Evolutionary conservation across 257 asterid genomes (phyloP).

Genomic region (Nicotiana otophora): DNA sequence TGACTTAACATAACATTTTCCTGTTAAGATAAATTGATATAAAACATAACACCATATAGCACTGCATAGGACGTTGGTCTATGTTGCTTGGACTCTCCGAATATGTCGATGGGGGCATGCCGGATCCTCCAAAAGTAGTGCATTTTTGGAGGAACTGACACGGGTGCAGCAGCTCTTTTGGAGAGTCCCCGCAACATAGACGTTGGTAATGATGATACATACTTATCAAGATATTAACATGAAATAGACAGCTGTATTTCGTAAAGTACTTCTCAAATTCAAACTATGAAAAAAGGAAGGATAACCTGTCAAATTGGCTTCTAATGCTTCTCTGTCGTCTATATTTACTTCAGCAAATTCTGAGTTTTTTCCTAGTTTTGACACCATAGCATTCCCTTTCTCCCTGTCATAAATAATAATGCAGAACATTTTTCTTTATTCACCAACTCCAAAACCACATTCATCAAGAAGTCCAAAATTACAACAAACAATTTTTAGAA

Average conservation of each 20-base stretch:
- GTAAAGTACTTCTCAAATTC: neutral
- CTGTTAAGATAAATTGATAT: neutral
- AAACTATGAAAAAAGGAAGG: neutral
- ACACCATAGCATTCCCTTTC: constrained; percentile 66
- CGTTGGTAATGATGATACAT: neutral
- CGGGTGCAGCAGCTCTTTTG: no score
- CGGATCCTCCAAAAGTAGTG: no score
- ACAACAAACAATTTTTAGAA: neutral
- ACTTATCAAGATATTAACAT: neutral
- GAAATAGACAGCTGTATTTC: neutral
- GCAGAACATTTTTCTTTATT: neutral
- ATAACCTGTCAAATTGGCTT: constrained; percentile 37
- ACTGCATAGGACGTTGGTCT: neutral
- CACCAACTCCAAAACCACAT: neutral
- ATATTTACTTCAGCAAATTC: constrained; percentile 69
- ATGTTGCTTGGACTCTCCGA: no score
- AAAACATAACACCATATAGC: neutral
- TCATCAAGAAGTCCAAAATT: neutral
- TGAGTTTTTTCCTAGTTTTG: constrained; percentile 50
- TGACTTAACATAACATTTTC: neutral
- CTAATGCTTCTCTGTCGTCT: constrained; percentile 45
- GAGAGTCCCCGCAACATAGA: no score
- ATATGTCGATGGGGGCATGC: no score
- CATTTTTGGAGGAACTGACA: no score
- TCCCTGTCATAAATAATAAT: constrained; percentile 43